phyloP scores from a whole-genome alignment of 495 filamentous ascomycete genomes.

The Podospora anserina region DNA sequence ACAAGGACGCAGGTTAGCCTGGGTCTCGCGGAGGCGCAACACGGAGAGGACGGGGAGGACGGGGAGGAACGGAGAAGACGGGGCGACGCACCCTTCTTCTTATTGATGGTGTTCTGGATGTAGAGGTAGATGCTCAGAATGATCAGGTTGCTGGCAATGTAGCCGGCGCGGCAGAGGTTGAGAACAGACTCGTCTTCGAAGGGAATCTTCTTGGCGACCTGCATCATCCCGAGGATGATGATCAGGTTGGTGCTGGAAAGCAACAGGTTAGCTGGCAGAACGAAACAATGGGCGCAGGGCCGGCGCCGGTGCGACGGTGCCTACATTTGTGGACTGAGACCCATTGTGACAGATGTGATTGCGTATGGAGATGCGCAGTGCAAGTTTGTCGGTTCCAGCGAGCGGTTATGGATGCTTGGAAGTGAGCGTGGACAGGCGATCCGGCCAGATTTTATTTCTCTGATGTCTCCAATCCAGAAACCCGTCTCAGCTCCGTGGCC shows the following conservation, averaged over 20 bases:
- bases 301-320: not conserved
- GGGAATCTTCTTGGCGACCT: conserved; percentile 90
- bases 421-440: not conserved
- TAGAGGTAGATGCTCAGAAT: conserved; percentile 82
- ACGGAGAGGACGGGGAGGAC: too few species aligned
- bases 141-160: conserved; percentile 83
- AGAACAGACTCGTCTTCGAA: conserved; percentile 90
- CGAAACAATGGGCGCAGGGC: not conserved
- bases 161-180: conserved; percentile 74
- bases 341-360: not conserved
- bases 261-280: conserved; percentile 3
- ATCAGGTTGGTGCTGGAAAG: conserved; percentile 75
- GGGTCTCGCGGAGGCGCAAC: not conserved
- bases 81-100: conserved; percentile 78
- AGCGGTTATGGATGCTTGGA: not conserved
- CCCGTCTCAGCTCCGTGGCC: not conserved
- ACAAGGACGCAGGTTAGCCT: conserved; percentile 13
- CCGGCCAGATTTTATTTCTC: conserved; percentile 6
- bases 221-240: conserved; percentile 97
- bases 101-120: conserved; percentile 75
- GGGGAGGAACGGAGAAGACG: not conserved
- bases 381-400: not conserved
- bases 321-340: conserved; percentile 4
- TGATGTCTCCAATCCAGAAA: not conserved
- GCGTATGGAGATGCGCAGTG: not conserved